These are phyloP conservation scores for Helichrysum umbraculigerum DNA, from an alignment of 129 eudicot species.

Conservation along the genomic window DNA sequence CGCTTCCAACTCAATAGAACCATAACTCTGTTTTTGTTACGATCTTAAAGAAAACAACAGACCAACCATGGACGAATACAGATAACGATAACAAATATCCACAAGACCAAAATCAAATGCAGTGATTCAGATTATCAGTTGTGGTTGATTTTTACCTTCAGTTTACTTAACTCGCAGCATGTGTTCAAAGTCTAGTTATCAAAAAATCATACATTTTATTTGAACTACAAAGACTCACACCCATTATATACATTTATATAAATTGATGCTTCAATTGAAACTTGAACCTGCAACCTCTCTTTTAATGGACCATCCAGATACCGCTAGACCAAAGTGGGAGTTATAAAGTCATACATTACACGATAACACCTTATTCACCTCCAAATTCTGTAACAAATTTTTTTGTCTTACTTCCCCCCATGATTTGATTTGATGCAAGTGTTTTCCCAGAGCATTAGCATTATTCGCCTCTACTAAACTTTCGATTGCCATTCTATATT, in stretches of 20 bases:
- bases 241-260: background rate
- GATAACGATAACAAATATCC: no score
- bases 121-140: background rate
- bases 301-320: background rate
- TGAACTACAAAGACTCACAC: background rate
- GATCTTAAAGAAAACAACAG: conserved; percentile 43
- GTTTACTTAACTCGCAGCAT: background rate
- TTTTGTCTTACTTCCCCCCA: background rate
- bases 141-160: background rate
- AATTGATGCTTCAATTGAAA: background rate
- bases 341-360: no score
- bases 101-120: background rate
- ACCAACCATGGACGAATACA: background rate
- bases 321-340: no score
- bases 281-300: background rate
- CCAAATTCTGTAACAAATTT: no score
- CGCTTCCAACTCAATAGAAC: conserved; percentile 80
- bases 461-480: no score
- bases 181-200: background rate
- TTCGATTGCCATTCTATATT: background rate
- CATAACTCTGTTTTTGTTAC: conserved; percentile 50
- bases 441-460: no score
- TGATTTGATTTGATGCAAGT: no score
- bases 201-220: background rate
- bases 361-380: no score